Base-by-base conservation (phyloP, 768 basidiomycete species). In the Rhodotorula toruloides region DNA sequence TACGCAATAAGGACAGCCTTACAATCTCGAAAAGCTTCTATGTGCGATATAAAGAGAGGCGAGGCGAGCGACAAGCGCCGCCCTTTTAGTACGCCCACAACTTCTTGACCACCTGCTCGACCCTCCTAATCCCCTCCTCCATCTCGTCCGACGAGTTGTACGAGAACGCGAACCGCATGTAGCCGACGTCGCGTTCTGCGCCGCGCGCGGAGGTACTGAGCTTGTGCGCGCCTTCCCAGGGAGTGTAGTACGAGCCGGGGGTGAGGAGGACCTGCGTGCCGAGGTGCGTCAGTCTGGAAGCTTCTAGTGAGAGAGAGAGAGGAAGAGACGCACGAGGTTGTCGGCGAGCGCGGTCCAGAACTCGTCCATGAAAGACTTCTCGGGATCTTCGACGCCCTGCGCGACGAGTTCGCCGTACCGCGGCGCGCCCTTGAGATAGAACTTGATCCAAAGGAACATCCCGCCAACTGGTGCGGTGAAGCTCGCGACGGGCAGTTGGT, bases 381-480 rank as follows among this genome's bases (percentile, higher is more conserved):
- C 62, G 4, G 62, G 62, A 27, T 63, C 54, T 27, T 27, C 11
- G n/a, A 27, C 31, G 0, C 27, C n/a, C 40, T 56, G 22, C 7
- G 34, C 34, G 17, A 19, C 37, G 16, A 55, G 47, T 39, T 56
- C 31, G 37, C 25, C 10, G 46, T 56, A 63, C 11, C 54, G 36
- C 13, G 29, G 36, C 8, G 54, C 54, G 16, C 8, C 29, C 8
- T 27, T 2, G 14, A 63, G 40, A 39, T 55, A 55, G 31, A 32
- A 29, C 21, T 12, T 9, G 39, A 84, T 84, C 86, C 61, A 55
- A 46, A 48, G 39, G 77, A 88, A 90, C 56, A 57, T 44, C 17
- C 89, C 89, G 29, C 86, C 81, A 1, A 82, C 83, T 0, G 88
- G 88, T 11, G 88, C 85, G 7, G 87, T 82, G 75, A 89, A 85